phyloP scores from a whole-genome alignment of 768 basidiomycete genomes.

The Kondoa subrosea region DNA sequence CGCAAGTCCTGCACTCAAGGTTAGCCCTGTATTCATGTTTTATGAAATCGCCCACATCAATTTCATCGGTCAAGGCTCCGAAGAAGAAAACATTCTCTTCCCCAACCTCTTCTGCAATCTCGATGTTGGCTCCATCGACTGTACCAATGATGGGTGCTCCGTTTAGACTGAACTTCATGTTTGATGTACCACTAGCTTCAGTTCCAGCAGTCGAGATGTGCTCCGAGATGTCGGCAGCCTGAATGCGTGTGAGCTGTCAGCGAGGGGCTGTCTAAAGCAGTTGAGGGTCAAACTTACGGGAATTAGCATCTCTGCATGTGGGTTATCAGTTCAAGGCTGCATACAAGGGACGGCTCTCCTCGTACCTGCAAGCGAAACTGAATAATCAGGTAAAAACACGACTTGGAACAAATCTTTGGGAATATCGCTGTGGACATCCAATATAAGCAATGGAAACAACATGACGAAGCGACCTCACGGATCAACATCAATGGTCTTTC shows the following conservation, averaged over 20 bases:
- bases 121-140: constrained; percentile 80
- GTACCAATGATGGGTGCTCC: constrained; percentile 53
- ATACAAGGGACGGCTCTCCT: constrained; percentile 7
- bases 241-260: no score
- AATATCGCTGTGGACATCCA: no score
- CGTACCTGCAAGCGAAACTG: constrained; percentile 37
- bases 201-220: constrained; percentile 97
- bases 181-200: constrained; percentile 40
- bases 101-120: constrained; percentile 90
- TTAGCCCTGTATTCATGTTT: constrained; percentile 3
- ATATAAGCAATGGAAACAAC: no score
- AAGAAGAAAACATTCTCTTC: constrained; percentile 77
- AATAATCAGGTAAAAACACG: constrained; percentile 94
- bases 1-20: constrained; percentile 42
- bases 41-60: background rate
- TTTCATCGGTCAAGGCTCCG: constrained; percentile 25
- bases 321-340: no score
- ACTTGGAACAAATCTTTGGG: constrained; percentile 61
- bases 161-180: constrained; percentile 58
- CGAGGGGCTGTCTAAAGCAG: constrained; percentile 32
- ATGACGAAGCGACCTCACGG: no score
- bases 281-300: no score
- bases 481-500: constrained; percentile 61
- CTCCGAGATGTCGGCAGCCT: constrained; percentile 80
- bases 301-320: no score